A percentile compares a stretch with the other conserved stretches of the same genome.
Conservation (phyloP, 2,329 filamentous ascomycete genomes). For the Verticillium klebahnii region DNA sequence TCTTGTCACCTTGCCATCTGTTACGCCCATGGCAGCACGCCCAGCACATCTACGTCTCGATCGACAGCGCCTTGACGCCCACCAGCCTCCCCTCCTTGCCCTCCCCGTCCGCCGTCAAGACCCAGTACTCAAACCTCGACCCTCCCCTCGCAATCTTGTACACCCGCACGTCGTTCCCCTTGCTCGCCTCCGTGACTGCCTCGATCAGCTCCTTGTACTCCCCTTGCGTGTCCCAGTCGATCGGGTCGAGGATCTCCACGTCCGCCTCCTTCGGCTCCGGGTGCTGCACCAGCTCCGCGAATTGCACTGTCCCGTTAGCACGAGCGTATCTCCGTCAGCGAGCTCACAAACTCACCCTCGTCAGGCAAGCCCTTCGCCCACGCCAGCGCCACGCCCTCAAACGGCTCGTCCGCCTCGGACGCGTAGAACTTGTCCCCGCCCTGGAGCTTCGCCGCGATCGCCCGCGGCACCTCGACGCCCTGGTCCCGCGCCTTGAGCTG, state of each 20-base stretch:
- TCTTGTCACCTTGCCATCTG: not conserved
- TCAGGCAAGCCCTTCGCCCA: constrained; percentile 55
- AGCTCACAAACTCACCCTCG: constrained; percentile 45
- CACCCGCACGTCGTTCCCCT: constrained; percentile 66
- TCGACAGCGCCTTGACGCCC: constrained; percentile 70
- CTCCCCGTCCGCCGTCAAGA: constrained; percentile 60
- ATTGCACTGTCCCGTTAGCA: constrained; percentile 35
- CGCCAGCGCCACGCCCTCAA: constrained; percentile 68
- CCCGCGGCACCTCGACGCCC: constrained; percentile 55
- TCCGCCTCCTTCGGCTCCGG: constrained; percentile 46
- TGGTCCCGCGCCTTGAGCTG: constrained; percentile 49
- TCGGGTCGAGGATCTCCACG: constrained; percentile 61
- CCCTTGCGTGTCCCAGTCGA: constrained; percentile 68
- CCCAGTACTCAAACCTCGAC: constrained; percentile 72
- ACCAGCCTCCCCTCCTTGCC: constrained; percentile 58
- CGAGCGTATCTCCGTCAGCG: not conserved
- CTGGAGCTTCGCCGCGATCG: constrained; percentile 44
- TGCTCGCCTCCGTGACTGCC: constrained; percentile 60
- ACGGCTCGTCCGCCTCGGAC: constrained; percentile 83
- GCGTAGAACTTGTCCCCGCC: constrained; percentile 60
- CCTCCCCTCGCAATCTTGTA: constrained; percentile 63
- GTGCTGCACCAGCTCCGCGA: constrained; percentile 63
- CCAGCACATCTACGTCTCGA: constrained; percentile 55
- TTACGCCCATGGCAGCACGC: not conserved
- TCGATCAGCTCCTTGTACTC: constrained; percentile 66